phyloP scores from a whole-genome alignment of 352 stramenopile species.

The Phytopythium helicoides region DNA sequence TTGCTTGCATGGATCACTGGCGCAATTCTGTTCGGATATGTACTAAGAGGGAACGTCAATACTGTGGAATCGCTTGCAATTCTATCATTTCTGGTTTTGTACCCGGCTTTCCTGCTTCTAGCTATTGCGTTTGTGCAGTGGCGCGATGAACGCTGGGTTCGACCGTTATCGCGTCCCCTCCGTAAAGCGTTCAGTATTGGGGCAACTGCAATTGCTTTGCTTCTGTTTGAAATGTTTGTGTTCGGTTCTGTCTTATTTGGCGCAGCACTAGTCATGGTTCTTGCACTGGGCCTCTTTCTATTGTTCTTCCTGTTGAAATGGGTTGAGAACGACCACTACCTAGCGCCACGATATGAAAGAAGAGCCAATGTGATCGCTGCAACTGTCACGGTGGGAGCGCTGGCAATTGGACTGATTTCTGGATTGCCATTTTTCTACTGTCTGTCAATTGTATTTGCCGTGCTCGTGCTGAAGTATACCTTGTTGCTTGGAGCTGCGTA shows the following conservation, averaged over 20 bases:
- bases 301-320: conserved; percentile 81
- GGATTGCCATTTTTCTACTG: conserved; percentile 82
- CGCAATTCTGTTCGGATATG: conserved; percentile 67
- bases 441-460: conserved; percentile 81
- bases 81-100: conserved; percentile 74
- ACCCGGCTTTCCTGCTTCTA: conserved; percentile 75
- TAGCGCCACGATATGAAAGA: conserved; percentile 58
- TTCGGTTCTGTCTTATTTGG: conserved; percentile 57
- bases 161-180: conserved; percentile 36
- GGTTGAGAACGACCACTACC: conserved; percentile 81
- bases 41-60: conserved; percentile 60
- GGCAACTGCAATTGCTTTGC: conserved; percentile 38
- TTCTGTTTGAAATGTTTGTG: conserved; percentile 80
- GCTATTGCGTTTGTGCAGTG: conserved; percentile 73
- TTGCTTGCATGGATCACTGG: conserved; percentile 66
- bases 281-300: conserved; percentile 65
- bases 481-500: conserved; percentile 56
- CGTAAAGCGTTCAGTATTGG: conserved; percentile 24
- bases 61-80: conserved; percentile 71
- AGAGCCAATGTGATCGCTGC: conserved; percentile 47
- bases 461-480: conserved; percentile 74
- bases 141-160: conserved; percentile 67
- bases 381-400: conserved; percentile 24
- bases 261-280: conserved; percentile 51
- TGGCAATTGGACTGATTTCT: conserved; percentile 39